These are phyloP conservation scores for Talaromyces marneffei DNA, from an alignment of 2,329 filamentous ascomycete species.

Conservation along the genomic window DNA sequence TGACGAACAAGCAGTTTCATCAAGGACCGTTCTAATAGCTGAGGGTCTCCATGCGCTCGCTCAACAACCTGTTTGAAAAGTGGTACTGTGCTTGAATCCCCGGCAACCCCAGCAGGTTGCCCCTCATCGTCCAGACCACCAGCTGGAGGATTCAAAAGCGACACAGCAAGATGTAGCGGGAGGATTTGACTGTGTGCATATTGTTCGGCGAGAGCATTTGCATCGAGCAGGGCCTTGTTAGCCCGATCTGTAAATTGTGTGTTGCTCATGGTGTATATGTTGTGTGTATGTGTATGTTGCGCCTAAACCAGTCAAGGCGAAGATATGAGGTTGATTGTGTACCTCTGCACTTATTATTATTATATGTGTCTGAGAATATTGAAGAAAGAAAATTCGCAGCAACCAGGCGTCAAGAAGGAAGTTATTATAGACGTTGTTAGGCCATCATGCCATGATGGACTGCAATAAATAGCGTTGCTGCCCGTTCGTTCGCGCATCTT, in stretches of 20 bases:
- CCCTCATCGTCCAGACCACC: constrained; percentile 54
- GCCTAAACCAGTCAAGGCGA: neutral
- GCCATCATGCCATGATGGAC: neutral
- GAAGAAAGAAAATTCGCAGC: neutral
- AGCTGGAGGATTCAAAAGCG: constrained; percentile 41
- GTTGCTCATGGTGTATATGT: constrained; percentile 27
- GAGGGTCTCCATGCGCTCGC: constrained; percentile 84
- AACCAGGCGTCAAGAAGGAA: neutral
- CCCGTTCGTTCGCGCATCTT: constrained; percentile 14
- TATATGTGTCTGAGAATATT: neutral
- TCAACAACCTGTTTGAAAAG: constrained; percentile 94
- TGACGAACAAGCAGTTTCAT: constrained; percentile 89
- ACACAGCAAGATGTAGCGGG: constrained; percentile 76
- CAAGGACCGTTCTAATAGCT: constrained; percentile 78
- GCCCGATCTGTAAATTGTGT: constrained; percentile 85
- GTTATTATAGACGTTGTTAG: constrained; percentile 9
- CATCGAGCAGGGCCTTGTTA: constrained; percentile 81
- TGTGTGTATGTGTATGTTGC: neutral
- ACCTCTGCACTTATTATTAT: neutral
- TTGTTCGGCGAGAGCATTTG: constrained; percentile 79
- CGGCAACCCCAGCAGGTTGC: constrained; percentile 59
- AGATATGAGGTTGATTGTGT: neutral
- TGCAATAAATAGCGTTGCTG: constrained; percentile 3
- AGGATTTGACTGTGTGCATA: constrained; percentile 88
- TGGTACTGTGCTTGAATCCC: constrained; percentile 58